Evolutionary conservation across 116 monocot species (phyloP).

Genomic region (Phalaenopsis hybrid): DNA sequence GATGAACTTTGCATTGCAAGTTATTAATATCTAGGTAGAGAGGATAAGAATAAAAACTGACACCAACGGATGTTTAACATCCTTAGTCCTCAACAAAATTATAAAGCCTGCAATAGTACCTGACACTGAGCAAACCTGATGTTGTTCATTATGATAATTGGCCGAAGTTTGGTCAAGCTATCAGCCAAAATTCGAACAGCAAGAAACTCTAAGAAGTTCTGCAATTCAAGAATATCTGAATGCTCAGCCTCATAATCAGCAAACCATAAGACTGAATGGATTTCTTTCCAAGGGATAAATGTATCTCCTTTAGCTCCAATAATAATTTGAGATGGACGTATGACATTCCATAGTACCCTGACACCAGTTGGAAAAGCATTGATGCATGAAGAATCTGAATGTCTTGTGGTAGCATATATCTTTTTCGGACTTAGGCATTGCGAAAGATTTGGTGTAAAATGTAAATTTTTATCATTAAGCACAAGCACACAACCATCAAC

Average conservation of each 20-base stretch:
- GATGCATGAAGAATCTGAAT: conserved; percentile 17
- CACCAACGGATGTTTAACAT: neutral
- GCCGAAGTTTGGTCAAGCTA: conserved; percentile 17
- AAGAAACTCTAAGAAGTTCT: conserved; percentile 45
- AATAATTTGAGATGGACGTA: conserved; percentile 16
- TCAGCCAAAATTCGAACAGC: conserved; percentile 53
- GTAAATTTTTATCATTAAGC: conserved; percentile 48
- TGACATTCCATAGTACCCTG: conserved; percentile 31
- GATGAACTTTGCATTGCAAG: neutral
- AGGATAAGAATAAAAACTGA: neutral
- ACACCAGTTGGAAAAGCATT: conserved; percentile 18
- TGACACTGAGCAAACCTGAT: conserved; percentile 45
- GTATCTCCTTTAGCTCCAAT: conserved; percentile 20
- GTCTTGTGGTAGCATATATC: conserved; percentile 28
- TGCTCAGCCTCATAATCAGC: conserved; percentile 24
- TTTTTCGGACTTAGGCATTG: conserved; percentile 25
- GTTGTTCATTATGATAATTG: conserved; percentile 70
- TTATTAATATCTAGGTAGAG: neutral
- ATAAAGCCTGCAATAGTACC: conserved; percentile 26
- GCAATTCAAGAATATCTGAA: conserved; percentile 14
- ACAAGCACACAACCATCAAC: conserved; percentile 31
- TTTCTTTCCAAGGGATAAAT: conserved; percentile 40
- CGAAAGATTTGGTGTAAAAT: conserved; percentile 39
- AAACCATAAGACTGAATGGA: conserved; percentile 50
- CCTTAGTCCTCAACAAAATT: neutral